Conservation (phyloP, 2,329 filamentous ascomycete species). For the Hypoxylon rubiginosum region DNA sequence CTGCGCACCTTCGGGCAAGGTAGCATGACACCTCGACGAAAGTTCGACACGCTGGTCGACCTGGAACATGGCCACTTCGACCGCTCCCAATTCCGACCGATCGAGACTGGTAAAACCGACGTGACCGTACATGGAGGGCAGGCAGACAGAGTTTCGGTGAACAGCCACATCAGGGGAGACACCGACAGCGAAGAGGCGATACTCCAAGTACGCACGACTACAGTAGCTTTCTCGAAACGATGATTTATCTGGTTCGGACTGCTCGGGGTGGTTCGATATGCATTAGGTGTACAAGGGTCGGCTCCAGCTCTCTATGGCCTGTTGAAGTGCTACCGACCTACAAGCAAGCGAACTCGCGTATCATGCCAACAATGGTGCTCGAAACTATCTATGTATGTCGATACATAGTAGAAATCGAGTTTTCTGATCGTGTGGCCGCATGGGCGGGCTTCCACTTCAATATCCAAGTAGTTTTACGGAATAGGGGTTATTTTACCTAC, state of each 20-base stretch:
- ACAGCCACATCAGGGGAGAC: constrained; percentile 4
- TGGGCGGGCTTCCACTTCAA: neutral
- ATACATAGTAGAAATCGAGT: neutral
- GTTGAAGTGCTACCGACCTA: neutral
- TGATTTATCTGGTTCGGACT: neutral
- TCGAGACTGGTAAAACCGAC: neutral
- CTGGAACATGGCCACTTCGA: constrained; percentile 16
- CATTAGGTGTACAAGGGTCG: neutral
- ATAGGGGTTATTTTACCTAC: neutral
- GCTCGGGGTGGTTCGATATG: neutral
- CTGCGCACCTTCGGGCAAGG: constrained; percentile 23
- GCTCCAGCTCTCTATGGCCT: no score
- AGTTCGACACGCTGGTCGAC: constrained; percentile 22
- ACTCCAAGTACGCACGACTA: constrained; percentile 15
- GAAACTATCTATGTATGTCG: neutral
- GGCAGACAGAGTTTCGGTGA: neutral
- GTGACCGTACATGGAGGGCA: constrained; percentile 8
- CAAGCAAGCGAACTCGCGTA: neutral
- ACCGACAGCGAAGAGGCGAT: constrained; percentile 15
- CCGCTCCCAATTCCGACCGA: constrained; percentile 2
- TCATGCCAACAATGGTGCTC: neutral
- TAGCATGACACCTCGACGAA: constrained; percentile 5
- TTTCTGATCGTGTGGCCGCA: neutral
- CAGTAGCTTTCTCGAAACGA: constrained; percentile 9
- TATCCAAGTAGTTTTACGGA: neutral